Evolutionary conservation across 306 rosid species (phyloP).

Genomic region (cucumber (Cucumis sativus)): DNA sequence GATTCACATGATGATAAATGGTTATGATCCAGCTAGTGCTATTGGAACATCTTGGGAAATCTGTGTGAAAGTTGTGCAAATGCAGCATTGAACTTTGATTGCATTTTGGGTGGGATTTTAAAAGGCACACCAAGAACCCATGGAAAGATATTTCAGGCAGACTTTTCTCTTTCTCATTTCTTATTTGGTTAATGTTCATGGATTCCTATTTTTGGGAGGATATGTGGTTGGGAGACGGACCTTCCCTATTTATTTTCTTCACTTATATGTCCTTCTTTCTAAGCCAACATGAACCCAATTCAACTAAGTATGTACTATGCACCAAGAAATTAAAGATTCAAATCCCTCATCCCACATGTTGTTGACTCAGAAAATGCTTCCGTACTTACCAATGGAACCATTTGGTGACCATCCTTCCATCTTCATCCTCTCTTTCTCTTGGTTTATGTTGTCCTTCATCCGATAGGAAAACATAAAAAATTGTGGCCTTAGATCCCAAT

Average conservation of each 20-base stretch:
- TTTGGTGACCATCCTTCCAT: not conserved
- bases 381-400: not conserved
- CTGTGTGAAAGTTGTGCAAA: not conserved
- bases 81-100: not conserved
- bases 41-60: not conserved
- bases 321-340: too few species aligned
- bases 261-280: not conserved
- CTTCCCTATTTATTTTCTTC: not conserved
- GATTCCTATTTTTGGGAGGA: not conserved
- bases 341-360: too few species aligned
- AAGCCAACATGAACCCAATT: too few species aligned
- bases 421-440: not conserved
- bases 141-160: not conserved
- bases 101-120: not conserved
- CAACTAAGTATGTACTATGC: too few species aligned
- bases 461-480: not conserved
- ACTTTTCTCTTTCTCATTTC: not conserved
- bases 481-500: not conserved
- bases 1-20: not conserved
- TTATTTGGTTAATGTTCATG: not conserved
- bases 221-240: not conserved
- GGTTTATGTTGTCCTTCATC: not conserved
- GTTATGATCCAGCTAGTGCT: not conserved
- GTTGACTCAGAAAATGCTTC: too few species aligned
- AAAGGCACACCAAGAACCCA: not conserved